Evolutionary conservation across 2,329 filamentous ascomycete species (phyloP).

Genomic region (Nemania serpens): DNA sequence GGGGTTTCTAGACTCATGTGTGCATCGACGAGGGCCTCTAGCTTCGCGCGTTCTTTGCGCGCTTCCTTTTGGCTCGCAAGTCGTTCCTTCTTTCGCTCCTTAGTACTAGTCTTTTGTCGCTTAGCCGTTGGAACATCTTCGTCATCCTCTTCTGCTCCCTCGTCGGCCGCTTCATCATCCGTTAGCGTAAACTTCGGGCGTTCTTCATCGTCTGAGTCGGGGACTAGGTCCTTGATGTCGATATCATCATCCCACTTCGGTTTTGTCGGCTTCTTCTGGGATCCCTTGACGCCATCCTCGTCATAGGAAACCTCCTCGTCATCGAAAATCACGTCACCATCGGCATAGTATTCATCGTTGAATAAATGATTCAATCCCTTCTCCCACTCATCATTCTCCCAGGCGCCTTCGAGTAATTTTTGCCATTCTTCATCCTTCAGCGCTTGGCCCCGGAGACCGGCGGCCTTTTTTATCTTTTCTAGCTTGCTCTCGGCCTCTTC

Average conservation of each 20-base stretch:
- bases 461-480: constrained; percentile 84
- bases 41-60: constrained; percentile 79
- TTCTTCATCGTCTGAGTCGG: constrained; percentile 77
- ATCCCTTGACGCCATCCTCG: constrained; percentile 53
- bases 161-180: constrained; percentile 54
- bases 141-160: constrained; percentile 48
- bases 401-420: constrained; percentile 82
- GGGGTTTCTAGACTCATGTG: constrained; percentile 75
- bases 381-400: constrained; percentile 90
- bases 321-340: constrained; percentile 67
- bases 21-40: constrained; percentile 84
- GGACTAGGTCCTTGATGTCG: constrained; percentile 89
- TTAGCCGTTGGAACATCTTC: constrained; percentile 52
- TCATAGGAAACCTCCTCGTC: constrained; percentile 59
- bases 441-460: constrained; percentile 72
- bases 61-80: constrained; percentile 68
- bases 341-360: constrained; percentile 87
- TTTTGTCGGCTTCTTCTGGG: constrained; percentile 72
- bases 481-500: constrained; percentile 90
- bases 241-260: constrained; percentile 97
- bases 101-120: constrained; percentile 61
- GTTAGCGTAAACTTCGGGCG: constrained; percentile 61
- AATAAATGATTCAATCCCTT: constrained; percentile 87
- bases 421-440: constrained; percentile 80
- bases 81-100: constrained; percentile 63